These are phyloP conservation scores for Colletotrichum magnum DNA, from an alignment of 2,329 filamentous ascomycete genomes.

Conservation along the genomic window DNA sequence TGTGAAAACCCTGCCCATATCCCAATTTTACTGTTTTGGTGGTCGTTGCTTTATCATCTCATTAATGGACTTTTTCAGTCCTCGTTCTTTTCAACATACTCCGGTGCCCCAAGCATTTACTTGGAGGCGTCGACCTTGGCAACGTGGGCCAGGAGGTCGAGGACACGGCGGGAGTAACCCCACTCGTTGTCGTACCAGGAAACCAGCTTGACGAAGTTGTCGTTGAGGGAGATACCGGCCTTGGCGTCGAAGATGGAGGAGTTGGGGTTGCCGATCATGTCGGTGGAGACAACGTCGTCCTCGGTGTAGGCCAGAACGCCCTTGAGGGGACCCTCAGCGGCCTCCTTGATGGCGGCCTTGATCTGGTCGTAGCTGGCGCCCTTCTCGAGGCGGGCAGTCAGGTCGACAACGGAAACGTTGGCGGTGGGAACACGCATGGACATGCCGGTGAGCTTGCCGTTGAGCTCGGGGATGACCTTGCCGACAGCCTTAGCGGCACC, in stretches of 20 bases:
- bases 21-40: conserved; percentile 39
- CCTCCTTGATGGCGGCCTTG: conserved; percentile 91
- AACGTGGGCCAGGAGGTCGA: conserved; percentile 85
- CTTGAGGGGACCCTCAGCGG: conserved; percentile 86
- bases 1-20: conserved; percentile 36
- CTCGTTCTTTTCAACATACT: conserved; percentile 31
- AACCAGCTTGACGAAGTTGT: conserved; percentile 99
- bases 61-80: conserved; percentile 33
- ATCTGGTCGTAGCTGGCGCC: conserved; percentile 89
- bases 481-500: conserved; percentile 99
- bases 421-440: conserved; percentile 98
- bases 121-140: conserved; percentile 80
- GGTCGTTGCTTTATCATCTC: conserved; percentile 38
- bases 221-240: conserved; percentile 98
- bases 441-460: conserved; percentile 99
- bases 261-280: conserved; percentile 91
- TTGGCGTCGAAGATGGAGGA: conserved; percentile 99
- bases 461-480: conserved; percentile 98
- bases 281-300: conserved; percentile 95
- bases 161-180: conserved; percentile 97
- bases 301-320: conserved; percentile 95
- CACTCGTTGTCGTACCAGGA: conserved; percentile 99
- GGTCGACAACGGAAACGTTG: conserved; percentile 99
- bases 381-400: conserved; percentile 96
- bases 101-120: conserved; percentile 52